These are phyloP conservation scores for Oryza nivara DNA, from an alignment of 176 grass and related monocot genomes.

Conservation along the genomic window DNA sequence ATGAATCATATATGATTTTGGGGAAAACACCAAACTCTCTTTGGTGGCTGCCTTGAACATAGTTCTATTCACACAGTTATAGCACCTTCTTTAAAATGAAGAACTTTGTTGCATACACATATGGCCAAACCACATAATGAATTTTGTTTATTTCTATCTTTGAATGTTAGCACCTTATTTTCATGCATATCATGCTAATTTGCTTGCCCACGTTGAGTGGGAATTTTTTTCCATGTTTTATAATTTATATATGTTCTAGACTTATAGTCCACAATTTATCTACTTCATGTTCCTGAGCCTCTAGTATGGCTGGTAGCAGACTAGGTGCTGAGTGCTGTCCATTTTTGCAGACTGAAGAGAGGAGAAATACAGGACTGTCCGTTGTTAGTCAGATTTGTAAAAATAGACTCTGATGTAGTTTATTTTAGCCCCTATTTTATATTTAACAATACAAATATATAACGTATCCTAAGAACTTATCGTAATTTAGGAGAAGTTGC, in stretches of 20 bases:
- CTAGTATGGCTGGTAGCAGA: not conserved
- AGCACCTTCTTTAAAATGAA: too few species aligned
- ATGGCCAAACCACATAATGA: too few species aligned
- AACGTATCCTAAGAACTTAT: not conserved
- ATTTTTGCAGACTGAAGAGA: slow-evolving; percentile 35
- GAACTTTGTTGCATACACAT: too few species aligned
- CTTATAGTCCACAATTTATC: not conserved
- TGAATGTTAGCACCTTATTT: not conserved
- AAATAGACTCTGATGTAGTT: not conserved
- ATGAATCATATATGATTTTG: too few species aligned
- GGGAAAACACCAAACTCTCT: too few species aligned
- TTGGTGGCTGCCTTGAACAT: too few species aligned
- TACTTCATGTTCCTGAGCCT: not conserved
- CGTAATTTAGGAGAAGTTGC: not conserved
- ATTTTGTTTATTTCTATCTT: too few species aligned
- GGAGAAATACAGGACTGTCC: not conserved
- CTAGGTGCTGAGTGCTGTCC: not conserved
- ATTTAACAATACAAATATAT: slow-evolving; percentile 9
- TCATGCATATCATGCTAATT: not conserved
- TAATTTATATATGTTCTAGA: not conserved
- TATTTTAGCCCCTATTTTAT: not conserved
- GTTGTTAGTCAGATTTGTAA: slow-evolving; percentile 7
- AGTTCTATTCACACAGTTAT: too few species aligned
- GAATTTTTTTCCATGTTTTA: not conserved
- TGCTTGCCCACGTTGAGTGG: not conserved